Base-by-base conservation (phyloP, 306 rosid species). In the Quercus bicolor region DNA sequence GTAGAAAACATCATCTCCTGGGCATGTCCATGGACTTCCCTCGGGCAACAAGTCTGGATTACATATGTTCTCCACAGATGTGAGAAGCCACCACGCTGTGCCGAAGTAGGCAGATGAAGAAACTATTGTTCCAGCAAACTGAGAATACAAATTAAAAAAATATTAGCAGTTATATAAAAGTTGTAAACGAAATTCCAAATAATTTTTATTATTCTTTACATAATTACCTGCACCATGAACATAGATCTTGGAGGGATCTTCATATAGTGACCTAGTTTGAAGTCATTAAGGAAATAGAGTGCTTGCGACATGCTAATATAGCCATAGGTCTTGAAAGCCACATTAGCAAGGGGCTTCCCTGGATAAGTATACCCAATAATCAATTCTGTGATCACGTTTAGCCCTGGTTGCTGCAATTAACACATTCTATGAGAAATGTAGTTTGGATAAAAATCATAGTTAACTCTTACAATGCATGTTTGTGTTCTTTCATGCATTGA, bases 241-340 rank as follows among this genome's bases (percentile, higher is more conserved):
- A 94, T 90, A 40, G 94, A 80, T 61, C 79, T 89, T 16, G 96
- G 97, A 72, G 98, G 94, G 74, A 92, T 87, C 78, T 94, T 94
- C 97, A 90, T 94, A 70, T 94, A 94, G 80, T 91, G 97, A 65
- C 97, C 97, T 34, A 94, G 68, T 78, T 90, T 91, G 90, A 94
- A 89, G 83, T 91, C 98, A 3, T 15, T 2, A 18, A 90, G 73
- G 70, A 92, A 91, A 19, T 0, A 1, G 21, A 94, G 88, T 43
- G 93, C 97, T 29, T 92, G 97, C 8, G 90, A 0, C 97, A 89
- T 87, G 87, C 96, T 94, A 40, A 91, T 89, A 77, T 88, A 90
- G 0, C 98, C 98, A 37, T 94, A 94, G 48, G 91, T 90, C 81
- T 94, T 94, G 87, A 94, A 94, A 59, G 92, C 79, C 34, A 90